Evolutionary conservation across 2,329 filamentous ascomycete species (phyloP), one percentile per base, ranked within the genome.

Genomic region (Pseudogymnoascus sp.): DNA sequence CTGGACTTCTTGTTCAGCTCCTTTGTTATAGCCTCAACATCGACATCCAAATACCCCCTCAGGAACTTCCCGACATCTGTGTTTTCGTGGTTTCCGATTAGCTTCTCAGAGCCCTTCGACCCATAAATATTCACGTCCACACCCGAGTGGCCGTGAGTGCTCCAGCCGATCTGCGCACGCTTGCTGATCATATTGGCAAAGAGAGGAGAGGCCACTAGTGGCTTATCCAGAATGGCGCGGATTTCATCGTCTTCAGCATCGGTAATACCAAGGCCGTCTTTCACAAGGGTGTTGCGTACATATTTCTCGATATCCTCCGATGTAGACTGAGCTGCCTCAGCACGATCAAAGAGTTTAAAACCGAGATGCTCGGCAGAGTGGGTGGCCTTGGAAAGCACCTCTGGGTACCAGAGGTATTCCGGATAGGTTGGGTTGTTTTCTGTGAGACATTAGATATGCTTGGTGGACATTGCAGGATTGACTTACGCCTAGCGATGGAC

Each of bases 101-200:
- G 79, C 47, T 83, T 84, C 38, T 83, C 80, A 0, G 84, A 80
- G 3, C 90, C 86, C 53, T 81, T 80, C 0, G 89, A 92, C 61
- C 90, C 88, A 77, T 97, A 99, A 68, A 99, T 91, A 75, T 99
- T 99, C 59, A 99, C 94, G 73, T 99, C 94, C 6, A 94, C 92
- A 61, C 88, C 94, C 18, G 88, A 89, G 77, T 99, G 94, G 28
- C 94, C 94, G 74, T 97, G 93, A 0, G 92, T 96, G 67, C 84
- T 88, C 94, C 94, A 99, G 12, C 94, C 95, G 47, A 96, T 84
- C 72, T 96, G 91, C 1, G 92, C 90, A 65, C 94, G 85, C 4
- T 89, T 83, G 69, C 90, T 96, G 69, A 97, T 84, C 79, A 99
- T 93, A 71, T 91, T 87, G 0, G 92, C 86, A 72, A 97, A 90